Evolutionary conservation across 129 eudicot genomes (phyloP).

Genomic region (Escallonia rubra): DNA sequence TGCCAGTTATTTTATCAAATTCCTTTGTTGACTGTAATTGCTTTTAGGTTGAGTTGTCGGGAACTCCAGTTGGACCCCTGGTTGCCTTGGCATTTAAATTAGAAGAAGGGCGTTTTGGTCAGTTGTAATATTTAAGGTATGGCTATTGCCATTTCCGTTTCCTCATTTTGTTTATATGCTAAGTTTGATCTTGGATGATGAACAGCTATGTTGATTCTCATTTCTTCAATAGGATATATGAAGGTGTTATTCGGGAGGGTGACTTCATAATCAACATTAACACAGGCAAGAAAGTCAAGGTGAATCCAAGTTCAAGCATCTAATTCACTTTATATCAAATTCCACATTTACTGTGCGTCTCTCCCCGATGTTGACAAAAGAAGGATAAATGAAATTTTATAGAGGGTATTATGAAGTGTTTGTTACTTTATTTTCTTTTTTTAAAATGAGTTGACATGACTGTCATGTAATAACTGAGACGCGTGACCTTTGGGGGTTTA

Average conservation of each 20-base stretch:
- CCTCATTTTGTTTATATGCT: too few species aligned
- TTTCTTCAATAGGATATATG: constrained; percentile 57
- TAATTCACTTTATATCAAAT: background rate
- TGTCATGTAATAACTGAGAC: too few species aligned
- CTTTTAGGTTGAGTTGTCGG: constrained; percentile 63
- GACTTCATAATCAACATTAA: constrained; percentile 79
- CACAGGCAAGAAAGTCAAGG: constrained; percentile 90
- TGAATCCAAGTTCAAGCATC: constrained; percentile 20
- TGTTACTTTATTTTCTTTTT: too few species aligned
- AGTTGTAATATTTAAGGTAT: constrained; percentile 82
- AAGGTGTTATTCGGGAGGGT: constrained; percentile 88
- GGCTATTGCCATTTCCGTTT: background rate
- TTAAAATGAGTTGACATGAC: too few species aligned
- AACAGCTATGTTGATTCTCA: constrained; percentile 2
- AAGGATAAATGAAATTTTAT: too few species aligned
- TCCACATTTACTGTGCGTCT: too few species aligned
- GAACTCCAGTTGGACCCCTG: constrained; percentile 91
- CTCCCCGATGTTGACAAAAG: too few species aligned
- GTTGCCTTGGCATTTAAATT: constrained; percentile 96
- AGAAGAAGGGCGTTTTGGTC: constrained; percentile 93
- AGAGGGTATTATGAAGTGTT: too few species aligned
- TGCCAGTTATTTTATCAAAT: background rate
- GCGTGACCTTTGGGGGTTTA: too few species aligned
- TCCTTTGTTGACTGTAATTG: background rate
- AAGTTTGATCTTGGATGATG: background rate